Evolutionary conservation across 2,329 filamentous ascomycete genomes (phyloP).

Genomic region (Kalmusia sp.): DNA sequence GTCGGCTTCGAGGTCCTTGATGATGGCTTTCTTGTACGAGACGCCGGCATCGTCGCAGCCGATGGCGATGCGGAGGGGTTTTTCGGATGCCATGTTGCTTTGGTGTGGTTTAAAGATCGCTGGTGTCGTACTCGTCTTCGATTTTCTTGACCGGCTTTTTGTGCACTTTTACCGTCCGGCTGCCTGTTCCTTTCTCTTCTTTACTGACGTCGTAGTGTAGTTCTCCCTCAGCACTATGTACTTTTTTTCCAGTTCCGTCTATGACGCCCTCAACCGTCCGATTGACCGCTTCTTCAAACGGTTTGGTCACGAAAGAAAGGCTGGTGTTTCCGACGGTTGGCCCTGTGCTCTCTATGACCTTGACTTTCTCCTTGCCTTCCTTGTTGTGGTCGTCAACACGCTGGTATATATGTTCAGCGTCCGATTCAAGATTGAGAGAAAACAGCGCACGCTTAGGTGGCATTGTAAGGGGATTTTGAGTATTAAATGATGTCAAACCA

Average conservation of each 20-base stretch:
- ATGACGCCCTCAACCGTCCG: constrained; percentile 40
- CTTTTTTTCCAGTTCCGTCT: constrained; percentile 32
- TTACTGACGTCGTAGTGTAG: constrained; percentile 23
- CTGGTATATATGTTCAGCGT: constrained; percentile 48
- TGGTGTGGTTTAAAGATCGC: constrained; percentile 30
- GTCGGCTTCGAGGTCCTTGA: constrained; percentile 72
- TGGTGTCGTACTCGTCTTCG: constrained; percentile 41
- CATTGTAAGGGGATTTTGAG: constrained; percentile 20
- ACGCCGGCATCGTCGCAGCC: constrained; percentile 77
- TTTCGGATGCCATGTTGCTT: not conserved
- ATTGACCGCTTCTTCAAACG: constrained; percentile 44
- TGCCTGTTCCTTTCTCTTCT: constrained; percentile 12
- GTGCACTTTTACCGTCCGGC: constrained; percentile 15
- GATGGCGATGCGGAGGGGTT: constrained; percentile 64
- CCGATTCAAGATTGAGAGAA: constrained; percentile 48
- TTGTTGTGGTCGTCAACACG: constrained; percentile 46
- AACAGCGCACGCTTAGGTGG: constrained; percentile 43
- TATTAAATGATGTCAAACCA: constrained; percentile 30
- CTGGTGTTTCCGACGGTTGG: constrained; percentile 39
- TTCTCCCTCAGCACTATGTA: constrained; percentile 30
- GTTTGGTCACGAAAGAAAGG: constrained; percentile 45
- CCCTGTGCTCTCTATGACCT: constrained; percentile 42
- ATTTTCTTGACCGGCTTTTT: constrained; percentile 19
- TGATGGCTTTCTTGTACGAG: constrained; percentile 80
- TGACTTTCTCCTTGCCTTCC: constrained; percentile 37